These are phyloP conservation scores for Penicillium sumatraense DNA, from an alignment of 2,329 filamentous ascomycete genomes.

Conservation along the genomic window DNA sequence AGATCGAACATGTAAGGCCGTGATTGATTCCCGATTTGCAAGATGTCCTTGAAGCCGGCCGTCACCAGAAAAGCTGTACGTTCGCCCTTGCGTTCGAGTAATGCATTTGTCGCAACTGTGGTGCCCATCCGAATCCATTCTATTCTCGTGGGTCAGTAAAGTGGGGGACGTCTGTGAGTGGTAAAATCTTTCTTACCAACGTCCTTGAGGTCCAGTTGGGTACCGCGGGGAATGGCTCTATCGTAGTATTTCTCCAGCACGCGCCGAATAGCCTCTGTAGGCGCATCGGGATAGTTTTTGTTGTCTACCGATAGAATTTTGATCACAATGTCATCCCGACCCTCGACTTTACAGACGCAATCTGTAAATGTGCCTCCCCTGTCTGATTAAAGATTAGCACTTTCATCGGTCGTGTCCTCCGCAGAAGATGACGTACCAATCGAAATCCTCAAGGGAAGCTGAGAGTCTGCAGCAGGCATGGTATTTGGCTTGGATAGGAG, in stretches of 20 bases:
- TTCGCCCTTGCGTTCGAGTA: conserved; percentile 85
- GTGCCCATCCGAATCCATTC: conserved; percentile 80
- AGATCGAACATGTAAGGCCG: conserved; percentile 84
- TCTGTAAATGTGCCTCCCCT: conserved; percentile 38
- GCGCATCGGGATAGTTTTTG: conserved; percentile 46
- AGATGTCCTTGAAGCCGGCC: conserved; percentile 78
- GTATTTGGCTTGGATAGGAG: conserved; percentile 63
- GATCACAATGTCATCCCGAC: conserved; percentile 30
- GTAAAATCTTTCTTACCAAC: background rate
- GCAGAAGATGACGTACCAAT: background rate
- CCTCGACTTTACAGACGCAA: conserved; percentile 29
- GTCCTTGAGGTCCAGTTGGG: conserved; percentile 10
- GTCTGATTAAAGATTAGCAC: conserved; percentile 10
- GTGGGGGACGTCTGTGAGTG: no score
- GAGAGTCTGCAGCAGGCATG: conserved; percentile 47
- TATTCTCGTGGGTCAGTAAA: background rate
- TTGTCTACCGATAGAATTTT: conserved; percentile 38
- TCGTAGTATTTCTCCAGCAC: conserved; percentile 57
- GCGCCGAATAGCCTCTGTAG: conserved; percentile 82
- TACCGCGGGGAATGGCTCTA: conserved; percentile 20
- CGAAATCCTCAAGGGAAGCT: background rate
- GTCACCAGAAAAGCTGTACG: conserved; percentile 83
- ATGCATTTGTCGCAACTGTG: conserved; percentile 86
- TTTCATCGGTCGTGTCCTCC: background rate
- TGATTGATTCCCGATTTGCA: conserved; percentile 85